phyloP scores from a whole-genome alignment of 83 land plant species.

The Thuja plicata region DNA sequence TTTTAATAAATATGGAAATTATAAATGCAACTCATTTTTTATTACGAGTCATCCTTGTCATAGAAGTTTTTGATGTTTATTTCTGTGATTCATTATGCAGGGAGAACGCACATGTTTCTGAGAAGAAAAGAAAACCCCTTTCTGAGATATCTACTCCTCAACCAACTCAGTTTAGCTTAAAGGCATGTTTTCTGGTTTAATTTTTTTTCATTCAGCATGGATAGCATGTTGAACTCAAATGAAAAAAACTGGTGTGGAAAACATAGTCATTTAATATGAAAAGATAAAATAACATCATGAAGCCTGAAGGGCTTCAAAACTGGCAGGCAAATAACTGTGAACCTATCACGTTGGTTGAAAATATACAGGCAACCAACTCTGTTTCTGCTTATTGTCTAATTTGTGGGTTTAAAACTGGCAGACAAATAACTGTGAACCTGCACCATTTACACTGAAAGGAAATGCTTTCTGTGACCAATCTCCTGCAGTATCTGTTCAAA shows the following conservation, averaged over 20 bases:
- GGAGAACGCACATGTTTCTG: constrained; percentile 1
- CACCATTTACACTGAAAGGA: background rate
- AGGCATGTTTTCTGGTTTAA: background rate
- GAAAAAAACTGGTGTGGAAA: background rate
- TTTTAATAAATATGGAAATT: background rate
- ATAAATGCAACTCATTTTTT: background rate
- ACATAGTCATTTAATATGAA: background rate
- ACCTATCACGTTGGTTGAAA: background rate
- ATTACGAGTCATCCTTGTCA: background rate
- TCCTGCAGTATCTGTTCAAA: background rate
- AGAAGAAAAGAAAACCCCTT: background rate
- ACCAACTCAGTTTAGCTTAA: background rate
- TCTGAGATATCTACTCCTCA: background rate
- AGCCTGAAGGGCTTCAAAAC: background rate
- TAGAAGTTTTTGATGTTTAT: background rate
- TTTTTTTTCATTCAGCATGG: background rate
- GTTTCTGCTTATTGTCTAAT: background rate
- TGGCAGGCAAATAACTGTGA: too few species aligned
- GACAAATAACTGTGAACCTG: background rate
- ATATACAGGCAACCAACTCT: background rate
- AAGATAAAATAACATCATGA: background rate
- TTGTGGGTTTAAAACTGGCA: constrained; percentile 5
- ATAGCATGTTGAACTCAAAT: background rate
- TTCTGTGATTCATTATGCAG: background rate
- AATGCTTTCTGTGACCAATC: background rate